A percentile compares a stretch with the other conserved stretches of the same genome.
phyloP scores from a whole-genome alignment of 352 stramenopile genomes.

The Pythium rhizo-oryzae region DNA sequence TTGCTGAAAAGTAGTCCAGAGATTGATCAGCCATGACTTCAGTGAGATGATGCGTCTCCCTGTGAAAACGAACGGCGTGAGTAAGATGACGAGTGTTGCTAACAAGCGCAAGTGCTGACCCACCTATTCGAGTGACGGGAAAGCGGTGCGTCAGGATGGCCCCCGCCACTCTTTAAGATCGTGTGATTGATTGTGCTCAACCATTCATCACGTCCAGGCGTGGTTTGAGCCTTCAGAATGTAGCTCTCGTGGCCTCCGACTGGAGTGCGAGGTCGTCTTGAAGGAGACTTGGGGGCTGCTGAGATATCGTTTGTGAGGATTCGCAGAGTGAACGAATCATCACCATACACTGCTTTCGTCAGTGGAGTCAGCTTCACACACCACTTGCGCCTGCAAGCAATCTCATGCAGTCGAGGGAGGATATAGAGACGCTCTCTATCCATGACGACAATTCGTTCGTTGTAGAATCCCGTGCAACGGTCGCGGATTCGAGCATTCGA shows the following conservation, averaged over 20 bases:
- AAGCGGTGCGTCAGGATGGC: conserved; percentile 21
- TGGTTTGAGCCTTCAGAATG: conserved; percentile 68
- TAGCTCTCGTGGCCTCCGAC: conserved; percentile 36
- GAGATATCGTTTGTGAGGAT: conserved; percentile 50
- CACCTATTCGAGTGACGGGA: conserved; percentile 18
- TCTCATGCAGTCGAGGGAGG: conserved; percentile 58
- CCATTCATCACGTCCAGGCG: conserved; percentile 70
- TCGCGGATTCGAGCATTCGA: conserved; percentile 81
- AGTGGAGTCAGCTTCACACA: conserved; percentile 50
- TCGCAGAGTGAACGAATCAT: conserved; percentile 83
- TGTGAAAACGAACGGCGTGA: background rate
- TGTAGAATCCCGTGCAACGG: conserved; percentile 73
- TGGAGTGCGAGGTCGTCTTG: conserved; percentile 28
- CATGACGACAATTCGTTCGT: conserved; percentile 76
- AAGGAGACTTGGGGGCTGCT: conserved; percentile 30
- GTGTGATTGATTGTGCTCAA: conserved; percentile 59
- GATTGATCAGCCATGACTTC: conserved; percentile 60
- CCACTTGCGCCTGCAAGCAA: conserved; percentile 76
- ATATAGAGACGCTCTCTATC: conserved; percentile 73
- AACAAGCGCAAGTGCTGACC: background rate
- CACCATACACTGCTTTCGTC: conserved; percentile 66
- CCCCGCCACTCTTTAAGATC: conserved; percentile 35
- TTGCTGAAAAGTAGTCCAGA: conserved; percentile 81
- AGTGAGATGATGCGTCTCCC: conserved; percentile 33
- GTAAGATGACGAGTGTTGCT: background rate